These are phyloP conservation scores for Penicillium waksmanii DNA, from an alignment of 495 filamentous ascomycete genomes.

Conservation along the genomic window DNA sequence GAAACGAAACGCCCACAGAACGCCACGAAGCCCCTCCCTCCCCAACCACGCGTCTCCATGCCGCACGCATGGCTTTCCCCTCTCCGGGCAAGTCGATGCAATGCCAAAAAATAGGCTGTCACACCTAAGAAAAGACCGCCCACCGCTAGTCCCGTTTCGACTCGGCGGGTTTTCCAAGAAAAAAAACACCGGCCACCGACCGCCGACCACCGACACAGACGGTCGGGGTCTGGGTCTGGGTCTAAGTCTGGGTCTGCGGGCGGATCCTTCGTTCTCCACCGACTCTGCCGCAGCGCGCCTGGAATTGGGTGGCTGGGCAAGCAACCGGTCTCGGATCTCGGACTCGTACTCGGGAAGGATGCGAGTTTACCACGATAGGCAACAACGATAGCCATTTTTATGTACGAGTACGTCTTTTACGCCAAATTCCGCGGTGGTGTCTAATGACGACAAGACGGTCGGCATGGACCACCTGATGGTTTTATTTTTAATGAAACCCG, in stretches of 20 bases:
- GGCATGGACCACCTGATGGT: background rate
- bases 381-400: too few species aligned
- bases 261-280: background rate
- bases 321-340: background rate
- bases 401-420: too few species aligned
- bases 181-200: background rate
- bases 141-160: background rate
- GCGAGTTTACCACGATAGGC: too few species aligned
- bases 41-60: slow-evolving; percentile 1
- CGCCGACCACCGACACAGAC: background rate
- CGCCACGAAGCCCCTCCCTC: background rate
- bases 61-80: background rate
- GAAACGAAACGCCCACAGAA: slow-evolving; percentile 1
- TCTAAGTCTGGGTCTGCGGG: background rate
- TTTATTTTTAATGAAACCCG: background rate
- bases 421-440: too few species aligned
- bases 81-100: background rate
- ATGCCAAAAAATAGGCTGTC: background rate
- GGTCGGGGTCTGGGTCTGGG: too few species aligned
- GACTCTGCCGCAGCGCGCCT: background rate
- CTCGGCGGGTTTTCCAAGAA: background rate
- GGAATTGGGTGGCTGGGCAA: background rate
- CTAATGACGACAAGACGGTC: too few species aligned
- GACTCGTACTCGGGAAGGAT: slow-evolving; percentile 3
- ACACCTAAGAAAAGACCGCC: background rate